Evolutionary conservation across 2,329 filamentous ascomycete species (phyloP).

Genomic region (Aureobasidium namibiae): DNA sequence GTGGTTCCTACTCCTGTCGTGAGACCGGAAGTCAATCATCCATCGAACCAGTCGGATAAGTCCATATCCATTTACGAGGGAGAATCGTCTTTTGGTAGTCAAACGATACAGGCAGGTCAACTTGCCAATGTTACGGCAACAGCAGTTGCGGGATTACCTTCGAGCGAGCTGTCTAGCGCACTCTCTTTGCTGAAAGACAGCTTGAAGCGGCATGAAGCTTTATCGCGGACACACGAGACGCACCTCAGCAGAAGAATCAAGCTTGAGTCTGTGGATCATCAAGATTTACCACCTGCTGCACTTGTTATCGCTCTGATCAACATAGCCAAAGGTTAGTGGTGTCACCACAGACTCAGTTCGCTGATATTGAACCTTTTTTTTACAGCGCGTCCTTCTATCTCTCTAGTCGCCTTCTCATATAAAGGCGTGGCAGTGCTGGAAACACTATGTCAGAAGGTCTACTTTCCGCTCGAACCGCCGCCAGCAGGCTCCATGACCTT

Average conservation of each 20-base stretch:
- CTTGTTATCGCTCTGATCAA: slow-evolving; percentile 11
- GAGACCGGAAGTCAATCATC: neutral
- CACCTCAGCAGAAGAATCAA: slow-evolving; percentile 8
- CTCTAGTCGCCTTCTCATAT: slow-evolving; percentile 9
- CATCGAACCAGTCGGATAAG: neutral
- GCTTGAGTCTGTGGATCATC: neutral
- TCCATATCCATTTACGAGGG: slow-evolving; percentile 7
- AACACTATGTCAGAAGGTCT: slow-evolving; percentile 13
- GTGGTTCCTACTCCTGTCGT: neutral
- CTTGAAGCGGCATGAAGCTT: slow-evolving; percentile 11
- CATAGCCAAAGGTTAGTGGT: slow-evolving; percentile 9
- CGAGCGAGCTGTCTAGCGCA: slow-evolving; percentile 8
- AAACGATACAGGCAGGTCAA: slow-evolving; percentile 11
- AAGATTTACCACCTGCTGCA: slow-evolving; percentile 8
- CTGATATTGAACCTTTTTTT: neutral
- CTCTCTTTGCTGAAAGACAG: slow-evolving; percentile 10
- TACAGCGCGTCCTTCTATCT: slow-evolving; percentile 9
- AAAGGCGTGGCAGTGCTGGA: neutral
- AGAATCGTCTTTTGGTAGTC: slow-evolving; percentile 12
- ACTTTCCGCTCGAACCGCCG: slow-evolving; percentile 10
- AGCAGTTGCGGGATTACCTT: slow-evolving; percentile 2
- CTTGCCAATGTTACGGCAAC: slow-evolving; percentile 12
- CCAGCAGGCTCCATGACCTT: slow-evolving; percentile 8
- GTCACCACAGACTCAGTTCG: neutral
- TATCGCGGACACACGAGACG: slow-evolving; percentile 11